A percentile compares a stretch with the other conserved stretches of the same genome.
phyloP scores from a whole-genome alignment of 305 asterid genomes.

The Fraxinus greggii region DNA sequence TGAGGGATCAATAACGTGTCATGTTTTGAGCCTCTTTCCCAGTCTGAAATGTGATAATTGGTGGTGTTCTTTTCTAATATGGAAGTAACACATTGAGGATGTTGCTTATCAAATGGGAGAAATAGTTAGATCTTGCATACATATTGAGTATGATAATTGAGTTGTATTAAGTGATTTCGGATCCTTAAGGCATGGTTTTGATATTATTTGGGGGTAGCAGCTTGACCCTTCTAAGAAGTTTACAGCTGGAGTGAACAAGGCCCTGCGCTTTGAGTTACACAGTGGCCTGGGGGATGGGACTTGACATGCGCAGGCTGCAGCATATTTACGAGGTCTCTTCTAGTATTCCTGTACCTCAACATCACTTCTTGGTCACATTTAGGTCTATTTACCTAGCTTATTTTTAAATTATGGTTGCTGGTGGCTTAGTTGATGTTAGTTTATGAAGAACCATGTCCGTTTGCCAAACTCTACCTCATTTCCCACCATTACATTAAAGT shows the following conservation, averaged over 20 bases:
- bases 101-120: background rate
- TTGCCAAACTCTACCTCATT: background rate
- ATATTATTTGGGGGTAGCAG: background rate
- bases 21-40: background rate
- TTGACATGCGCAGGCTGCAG: background rate
- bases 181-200: background rate
- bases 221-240: background rate
- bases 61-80: background rate
- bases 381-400: background rate
- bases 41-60: background rate
- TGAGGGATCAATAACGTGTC: background rate
- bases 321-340: background rate
- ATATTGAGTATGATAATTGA: background rate
- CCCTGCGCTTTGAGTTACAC: background rate
- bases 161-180: background rate
- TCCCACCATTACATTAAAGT: background rate
- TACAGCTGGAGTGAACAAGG: background rate
- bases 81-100: background rate
- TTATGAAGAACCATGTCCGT: background rate
- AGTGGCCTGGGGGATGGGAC: background rate
- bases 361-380: background rate
- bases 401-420: background rate
- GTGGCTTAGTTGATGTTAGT: background rate
- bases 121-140: background rate
- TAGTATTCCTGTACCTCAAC: background rate